These are phyloP conservation scores for Hemileia vastatrix DNA, from an alignment of 1,284 basidiomycete genomes.

Conservation along the genomic window DNA sequence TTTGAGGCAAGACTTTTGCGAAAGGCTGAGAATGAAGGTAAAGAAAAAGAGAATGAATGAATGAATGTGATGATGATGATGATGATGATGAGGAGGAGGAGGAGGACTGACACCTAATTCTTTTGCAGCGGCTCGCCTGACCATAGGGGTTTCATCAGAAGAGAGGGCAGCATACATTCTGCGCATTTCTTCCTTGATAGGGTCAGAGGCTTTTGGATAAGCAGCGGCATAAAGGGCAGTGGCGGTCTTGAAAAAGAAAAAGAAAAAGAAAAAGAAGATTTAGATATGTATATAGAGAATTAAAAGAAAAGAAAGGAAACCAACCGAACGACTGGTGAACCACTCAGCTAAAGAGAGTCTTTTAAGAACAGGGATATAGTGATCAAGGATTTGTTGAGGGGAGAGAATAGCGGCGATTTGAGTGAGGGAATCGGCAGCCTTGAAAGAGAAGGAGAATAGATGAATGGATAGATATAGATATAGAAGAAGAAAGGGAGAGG, in stretches of 20 bases:
- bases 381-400: conserved; percentile 72
- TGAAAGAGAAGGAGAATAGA: conserved; percentile 23
- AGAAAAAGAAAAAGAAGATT: neutral
- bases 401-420: conserved; percentile 75
- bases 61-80: neutral
- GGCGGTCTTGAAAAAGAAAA: conserved; percentile 69
- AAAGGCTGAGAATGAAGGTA: conserved; percentile 27
- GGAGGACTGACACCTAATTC: conserved; percentile 71
- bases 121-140: conserved; percentile 88
- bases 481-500: neutral
- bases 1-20: conserved; percentile 41
- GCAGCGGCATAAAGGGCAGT: conserved; percentile 90
- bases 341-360: conserved; percentile 89
- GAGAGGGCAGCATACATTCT: conserved; percentile 74
- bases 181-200: conserved; percentile 78
- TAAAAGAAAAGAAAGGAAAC: neutral
- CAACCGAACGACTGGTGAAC: conserved; percentile 67
- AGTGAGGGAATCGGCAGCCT: conserved; percentile 95
- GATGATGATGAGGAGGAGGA: conserved; percentile 2
- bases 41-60: neutral
- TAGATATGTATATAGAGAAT: neutral
- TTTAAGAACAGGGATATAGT: conserved; percentile 82
- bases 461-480: neutral
- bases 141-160: conserved; percentile 97
- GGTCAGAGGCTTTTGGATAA: conserved; percentile 65